Percentiles rank a stretch among this genome's conserved stretches.
phyloP scores from a whole-genome alignment of 2,329 filamentous ascomycete genomes.

The Penicillium sumatraense region DNA sequence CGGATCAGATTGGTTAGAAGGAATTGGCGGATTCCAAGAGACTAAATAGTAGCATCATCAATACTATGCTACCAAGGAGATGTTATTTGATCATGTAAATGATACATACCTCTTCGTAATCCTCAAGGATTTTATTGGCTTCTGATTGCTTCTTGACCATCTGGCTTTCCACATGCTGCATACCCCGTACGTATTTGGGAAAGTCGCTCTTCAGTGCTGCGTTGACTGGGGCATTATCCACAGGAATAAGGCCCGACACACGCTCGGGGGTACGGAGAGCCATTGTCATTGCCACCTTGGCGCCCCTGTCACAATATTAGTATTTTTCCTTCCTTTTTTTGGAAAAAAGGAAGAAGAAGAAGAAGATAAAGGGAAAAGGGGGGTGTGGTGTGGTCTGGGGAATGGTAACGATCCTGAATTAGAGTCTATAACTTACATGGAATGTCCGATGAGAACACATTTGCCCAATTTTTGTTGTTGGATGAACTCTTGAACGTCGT shows the following conservation, averaged over 20 bases:
- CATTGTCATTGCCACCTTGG: conserved; percentile 88
- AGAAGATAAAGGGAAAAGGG: too few species aligned
- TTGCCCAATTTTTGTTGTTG: conserved; percentile 69
- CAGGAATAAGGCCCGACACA: conserved; percentile 74
- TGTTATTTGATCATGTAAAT: conserved; percentile 8
- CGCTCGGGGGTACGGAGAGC: conserved; percentile 72
- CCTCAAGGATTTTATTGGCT: conserved; percentile 76
- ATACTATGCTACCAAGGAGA: background rate
- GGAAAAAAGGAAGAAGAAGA: background rate
- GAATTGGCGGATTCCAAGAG: conserved; percentile 83
- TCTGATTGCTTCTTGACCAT: conserved; percentile 71
- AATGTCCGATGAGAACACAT: conserved; percentile 85
- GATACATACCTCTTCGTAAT: conserved; percentile 69
- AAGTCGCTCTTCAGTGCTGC: conserved; percentile 76
- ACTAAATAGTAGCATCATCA: conserved; percentile 42
- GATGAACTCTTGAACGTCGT: conserved; percentile 82
- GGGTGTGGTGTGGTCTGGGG: too few species aligned
- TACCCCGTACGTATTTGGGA: conserved; percentile 77
- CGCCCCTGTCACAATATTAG: conserved; percentile 64
- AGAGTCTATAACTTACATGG: conserved; percentile 66
- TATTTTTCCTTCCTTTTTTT: background rate
- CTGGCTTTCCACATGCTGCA: conserved; percentile 77
- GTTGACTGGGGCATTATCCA: conserved; percentile 92
- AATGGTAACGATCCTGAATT: background rate
- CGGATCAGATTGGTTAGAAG: conserved; percentile 82